Conservation (phyloP, 768 basidiomycete genomes). For the Termitomyces sp. region DNA sequence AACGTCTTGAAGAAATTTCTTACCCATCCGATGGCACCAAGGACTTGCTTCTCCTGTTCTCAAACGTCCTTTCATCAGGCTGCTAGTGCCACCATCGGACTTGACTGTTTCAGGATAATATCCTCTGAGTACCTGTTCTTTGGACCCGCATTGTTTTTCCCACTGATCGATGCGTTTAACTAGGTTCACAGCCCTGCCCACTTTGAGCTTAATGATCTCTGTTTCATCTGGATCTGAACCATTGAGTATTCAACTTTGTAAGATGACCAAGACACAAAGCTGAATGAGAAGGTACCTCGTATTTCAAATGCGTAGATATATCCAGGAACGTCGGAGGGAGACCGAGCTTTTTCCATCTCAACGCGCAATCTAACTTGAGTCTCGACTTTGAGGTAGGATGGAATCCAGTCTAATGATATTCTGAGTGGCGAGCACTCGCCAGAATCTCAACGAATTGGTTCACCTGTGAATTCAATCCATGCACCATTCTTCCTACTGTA, state of each 20-base stretch:
- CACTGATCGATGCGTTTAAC: slow-evolving; percentile 73
- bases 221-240: slow-evolving; percentile 21
- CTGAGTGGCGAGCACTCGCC: background rate
- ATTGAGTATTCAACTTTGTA: background rate
- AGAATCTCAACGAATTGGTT: slow-evolving; percentile 3
- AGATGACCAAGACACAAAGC: background rate
- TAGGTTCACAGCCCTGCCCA: slow-evolving; percentile 74
- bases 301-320: slow-evolving; percentile 86
- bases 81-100: slow-evolving; percentile 31
- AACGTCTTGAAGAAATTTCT: slow-evolving; percentile 4
- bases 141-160: slow-evolving; percentile 78
- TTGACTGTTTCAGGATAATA: slow-evolving; percentile 64
- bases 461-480: slow-evolving; percentile 61
- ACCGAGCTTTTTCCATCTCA: slow-evolving; percentile 46
- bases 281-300: slow-evolving; percentile 41
- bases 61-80: slow-evolving; percentile 64
- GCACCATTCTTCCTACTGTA: slow-evolving; percentile 46
- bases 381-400: slow-evolving; percentile 54
- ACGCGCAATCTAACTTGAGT: slow-evolving; percentile 53
- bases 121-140: slow-evolving; percentile 69
- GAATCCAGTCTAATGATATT: slow-evolving; percentile 58
- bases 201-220: slow-evolving; percentile 62
- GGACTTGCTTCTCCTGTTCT: slow-evolving; percentile 57
- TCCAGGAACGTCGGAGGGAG: slow-evolving; percentile 59
- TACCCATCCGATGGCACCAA: slow-evolving; percentile 66